These are phyloP conservation scores for Cladosporium sp. DNA, from an alignment of 2,329 filamentous ascomycete genomes.

Conservation along the genomic window DNA sequence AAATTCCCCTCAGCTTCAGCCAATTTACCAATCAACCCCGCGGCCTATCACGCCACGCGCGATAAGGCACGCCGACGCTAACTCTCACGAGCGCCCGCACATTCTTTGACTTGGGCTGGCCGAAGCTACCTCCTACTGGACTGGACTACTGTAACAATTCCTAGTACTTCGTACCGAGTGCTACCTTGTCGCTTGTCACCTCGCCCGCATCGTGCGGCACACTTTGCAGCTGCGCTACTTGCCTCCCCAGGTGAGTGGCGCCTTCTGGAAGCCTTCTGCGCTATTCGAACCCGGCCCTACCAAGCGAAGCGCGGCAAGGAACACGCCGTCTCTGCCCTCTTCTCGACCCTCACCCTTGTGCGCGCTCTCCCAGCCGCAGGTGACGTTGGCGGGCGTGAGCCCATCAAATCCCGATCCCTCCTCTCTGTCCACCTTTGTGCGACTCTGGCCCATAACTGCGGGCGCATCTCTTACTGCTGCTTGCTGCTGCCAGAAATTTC, in stretches of 20 bases:
- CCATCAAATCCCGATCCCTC: conserved; percentile 8
- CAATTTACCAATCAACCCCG: neutral
- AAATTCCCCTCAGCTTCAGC: too few species aligned
- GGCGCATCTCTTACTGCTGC: conserved; percentile 4
- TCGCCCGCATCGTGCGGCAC: conserved; percentile 5
- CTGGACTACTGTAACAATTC: neutral
- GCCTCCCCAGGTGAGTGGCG: conserved; percentile 2
- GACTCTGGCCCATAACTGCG: conserved; percentile 4
- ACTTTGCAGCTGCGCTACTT: neutral
- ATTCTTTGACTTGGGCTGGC: neutral
- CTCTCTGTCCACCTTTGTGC: conserved; percentile 8
- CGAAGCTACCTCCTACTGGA: neutral
- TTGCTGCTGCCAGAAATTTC: conserved; percentile 7
- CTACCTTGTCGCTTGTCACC: neutral
- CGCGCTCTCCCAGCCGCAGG: neutral
- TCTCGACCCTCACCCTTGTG: neutral
- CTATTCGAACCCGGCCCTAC: neutral
- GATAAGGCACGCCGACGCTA: conserved; percentile 9
- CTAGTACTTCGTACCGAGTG: neutral
- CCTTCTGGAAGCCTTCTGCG: conserved; percentile 10
- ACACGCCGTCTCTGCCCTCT: neutral
- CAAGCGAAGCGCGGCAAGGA: conserved; percentile 12
- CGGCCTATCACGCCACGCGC: conserved; percentile 6
- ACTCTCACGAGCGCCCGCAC: neutral
- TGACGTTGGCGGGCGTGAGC: conserved; percentile 11